phyloP scores from a whole-genome alignment of 306 rosid genomes.

The Malus domestica region DNA sequence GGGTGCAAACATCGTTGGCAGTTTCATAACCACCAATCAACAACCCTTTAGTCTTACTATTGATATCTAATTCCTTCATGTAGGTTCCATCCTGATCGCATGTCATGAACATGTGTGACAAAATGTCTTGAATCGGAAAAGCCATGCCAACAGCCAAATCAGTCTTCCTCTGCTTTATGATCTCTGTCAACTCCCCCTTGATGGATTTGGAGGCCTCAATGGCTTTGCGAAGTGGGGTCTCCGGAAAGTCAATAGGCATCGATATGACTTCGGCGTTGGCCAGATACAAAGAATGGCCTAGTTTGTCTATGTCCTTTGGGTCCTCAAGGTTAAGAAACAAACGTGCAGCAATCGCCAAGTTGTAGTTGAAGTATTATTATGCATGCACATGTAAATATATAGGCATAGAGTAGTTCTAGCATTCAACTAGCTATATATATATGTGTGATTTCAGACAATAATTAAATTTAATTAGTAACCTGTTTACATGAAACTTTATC shows the following conservation, averaged over 20 bases:
- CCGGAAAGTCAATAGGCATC: slow-evolving; percentile 46
- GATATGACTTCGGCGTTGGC: slow-evolving; percentile 34
- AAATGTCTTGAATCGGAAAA: slow-evolving; percentile 36
- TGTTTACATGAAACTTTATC: too few relatives aligned
- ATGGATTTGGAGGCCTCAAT: slow-evolving; percentile 33
- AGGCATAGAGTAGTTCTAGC: neutral
- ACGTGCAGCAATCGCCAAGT: slow-evolving; percentile 43
- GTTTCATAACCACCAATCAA: slow-evolving; percentile 58
- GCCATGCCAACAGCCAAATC: slow-evolving; percentile 43
- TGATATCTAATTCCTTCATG: slow-evolving; percentile 36
- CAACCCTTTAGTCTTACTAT: slow-evolving; percentile 49
- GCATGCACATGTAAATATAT: neutral
- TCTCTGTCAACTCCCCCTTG: slow-evolving; percentile 30
- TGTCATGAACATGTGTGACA: slow-evolving; percentile 51
- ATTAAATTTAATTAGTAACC: too few relatives aligned
- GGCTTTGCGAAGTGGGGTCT: slow-evolving; percentile 39
- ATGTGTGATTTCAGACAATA: too few relatives aligned
- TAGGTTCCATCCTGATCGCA: slow-evolving; percentile 28
- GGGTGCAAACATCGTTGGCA: slow-evolving; percentile 44
- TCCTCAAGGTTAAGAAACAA: slow-evolving; percentile 55
- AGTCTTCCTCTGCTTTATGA: slow-evolving; percentile 39
- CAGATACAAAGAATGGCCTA: slow-evolving; percentile 22
- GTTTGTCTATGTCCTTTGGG: slow-evolving; percentile 13
- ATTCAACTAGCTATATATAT: neutral
- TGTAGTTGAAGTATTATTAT: slow-evolving; percentile 29